Conservation (phyloP, 345 rosid genomes). For the Reutealis trisperma region DNA sequence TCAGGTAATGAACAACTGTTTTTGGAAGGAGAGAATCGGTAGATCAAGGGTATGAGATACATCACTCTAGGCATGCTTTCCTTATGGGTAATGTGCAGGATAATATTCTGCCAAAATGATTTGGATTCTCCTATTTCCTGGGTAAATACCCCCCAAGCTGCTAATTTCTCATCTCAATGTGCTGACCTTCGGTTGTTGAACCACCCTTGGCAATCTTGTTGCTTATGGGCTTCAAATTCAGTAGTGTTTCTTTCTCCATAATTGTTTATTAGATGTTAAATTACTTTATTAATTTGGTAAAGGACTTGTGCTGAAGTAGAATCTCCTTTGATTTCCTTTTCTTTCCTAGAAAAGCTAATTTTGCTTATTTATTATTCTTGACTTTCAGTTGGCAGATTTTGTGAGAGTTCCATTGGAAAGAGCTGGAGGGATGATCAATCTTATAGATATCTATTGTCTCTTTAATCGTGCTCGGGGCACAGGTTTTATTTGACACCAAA, state of each 20-base stretch:
- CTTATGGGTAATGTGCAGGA: background rate
- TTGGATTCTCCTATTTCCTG: background rate
- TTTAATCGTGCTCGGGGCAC: slow-evolving; percentile 97
- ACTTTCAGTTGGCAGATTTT: slow-evolving; percentile 87
- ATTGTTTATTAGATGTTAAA: background rate
- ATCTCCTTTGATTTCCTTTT: background rate
- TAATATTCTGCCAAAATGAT: background rate
- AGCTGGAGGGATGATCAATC: slow-evolving; percentile 97
- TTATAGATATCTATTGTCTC: slow-evolving; percentile 85
- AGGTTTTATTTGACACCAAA: slow-evolving; percentile 42
- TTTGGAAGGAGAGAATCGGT: too few relatives aligned
- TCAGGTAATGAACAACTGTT: too few relatives aligned
- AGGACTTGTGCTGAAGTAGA: background rate
- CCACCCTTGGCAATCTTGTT: background rate
- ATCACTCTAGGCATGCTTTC: background rate
- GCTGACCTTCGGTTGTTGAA: background rate
- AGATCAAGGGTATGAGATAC: too few relatives aligned
- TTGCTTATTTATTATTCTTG: slow-evolving; percentile 20
- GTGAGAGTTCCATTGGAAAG: slow-evolving; percentile 78
- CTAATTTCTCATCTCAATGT: background rate
- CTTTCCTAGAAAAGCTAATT: slow-evolving; percentile 8
- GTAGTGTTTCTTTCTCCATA: background rate
- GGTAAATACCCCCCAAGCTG: background rate
- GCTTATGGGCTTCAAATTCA: background rate
- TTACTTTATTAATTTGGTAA: background rate